These are phyloP conservation scores for Croton laevigatus DNA, from an alignment of 441 rosid species.

Conservation along the genomic window DNA sequence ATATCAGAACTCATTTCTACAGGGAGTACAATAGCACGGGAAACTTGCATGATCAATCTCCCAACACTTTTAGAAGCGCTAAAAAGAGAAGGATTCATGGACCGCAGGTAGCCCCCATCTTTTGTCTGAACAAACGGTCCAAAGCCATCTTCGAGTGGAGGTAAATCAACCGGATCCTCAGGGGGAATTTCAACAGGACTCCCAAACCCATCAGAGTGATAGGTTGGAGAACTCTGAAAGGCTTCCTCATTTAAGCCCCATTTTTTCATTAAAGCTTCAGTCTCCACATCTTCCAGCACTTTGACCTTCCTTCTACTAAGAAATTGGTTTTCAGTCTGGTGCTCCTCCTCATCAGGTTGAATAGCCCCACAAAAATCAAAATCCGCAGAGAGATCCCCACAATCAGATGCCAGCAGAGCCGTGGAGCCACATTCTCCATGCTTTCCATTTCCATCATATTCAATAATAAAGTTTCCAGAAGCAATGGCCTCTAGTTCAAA, in stretches of 20 bases:
- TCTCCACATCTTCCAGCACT: conserved; percentile 65
- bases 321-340: conserved; percentile 29
- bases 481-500: conserved; percentile 69
- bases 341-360: conserved; percentile 38
- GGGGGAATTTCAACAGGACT: conserved; percentile 67
- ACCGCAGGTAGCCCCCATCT: conserved; percentile 49
- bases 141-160: conserved; percentile 49
- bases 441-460: conserved; percentile 35
- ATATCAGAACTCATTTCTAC: conserved; percentile 54
- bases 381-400: conserved; percentile 29
- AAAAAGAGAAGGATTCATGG: conserved; percentile 52
- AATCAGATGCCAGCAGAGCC: conserved; percentile 21
- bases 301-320: conserved; percentile 52
- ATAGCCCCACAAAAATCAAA: conserved; percentile 40
- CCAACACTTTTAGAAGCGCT: conserved; percentile 42
- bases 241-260: conserved; percentile 64
- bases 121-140: conserved; percentile 42
- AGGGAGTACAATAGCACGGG: conserved; percentile 51
- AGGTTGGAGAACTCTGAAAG: conserved; percentile 44
- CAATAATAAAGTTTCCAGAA: conserved; percentile 46
- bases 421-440: conserved; percentile 21
- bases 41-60: conserved; percentile 59
- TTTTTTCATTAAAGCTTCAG: conserved; percentile 62
- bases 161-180: conserved; percentile 34
- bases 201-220: conserved; percentile 70